Percentiles rank a stretch among this genome's conserved stretches.
phyloP scores from a whole-genome alignment of 306 rosid genomes.

The Senna siamea region DNA sequence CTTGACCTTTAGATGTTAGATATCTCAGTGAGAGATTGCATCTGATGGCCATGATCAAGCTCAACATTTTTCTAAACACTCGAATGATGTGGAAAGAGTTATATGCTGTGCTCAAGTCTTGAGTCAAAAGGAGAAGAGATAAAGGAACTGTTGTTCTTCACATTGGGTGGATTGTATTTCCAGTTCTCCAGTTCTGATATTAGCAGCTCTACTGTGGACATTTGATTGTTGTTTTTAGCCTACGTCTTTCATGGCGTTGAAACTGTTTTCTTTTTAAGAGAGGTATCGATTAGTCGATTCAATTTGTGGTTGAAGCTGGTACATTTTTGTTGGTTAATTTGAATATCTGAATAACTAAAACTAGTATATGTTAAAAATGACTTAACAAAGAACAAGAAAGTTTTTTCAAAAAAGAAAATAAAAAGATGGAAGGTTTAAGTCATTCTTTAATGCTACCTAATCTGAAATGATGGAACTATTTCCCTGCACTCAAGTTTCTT shows the following conservation, averaged over 20 bases:
- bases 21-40: conserved; percentile 38
- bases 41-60: conserved; percentile 38
- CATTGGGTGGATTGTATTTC: conserved; percentile 38
- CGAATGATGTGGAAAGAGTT: conserved; percentile 46
- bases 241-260: conserved; percentile 6
- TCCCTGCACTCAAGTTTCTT: not conserved
- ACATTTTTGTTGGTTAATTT: conserved; percentile 8
- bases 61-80: conserved; percentile 42
- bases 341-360: no score
- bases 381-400: not conserved
- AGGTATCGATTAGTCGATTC: conserved; percentile 45
- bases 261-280: conserved; percentile 44
- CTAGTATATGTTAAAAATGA: not conserved
- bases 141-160: conserved; percentile 29
- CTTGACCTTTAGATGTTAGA: conserved; percentile 42
- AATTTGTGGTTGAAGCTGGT: conserved; percentile 32
- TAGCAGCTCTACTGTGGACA: conserved; percentile 18
- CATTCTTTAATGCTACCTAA: conserved; percentile 9
- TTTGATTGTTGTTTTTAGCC: conserved; percentile 29
- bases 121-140: conserved; percentile 48
- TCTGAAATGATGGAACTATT: not conserved
- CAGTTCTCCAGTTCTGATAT: conserved; percentile 37
- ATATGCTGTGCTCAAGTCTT: conserved; percentile 27
- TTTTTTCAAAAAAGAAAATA: not conserved
- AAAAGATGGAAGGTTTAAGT: not conserved